Evolutionary conservation across 2,329 filamentous ascomycete genomes (phyloP), one percentile per base, ranked within the genome.

Genomic region (Colletotrichum simmondsii): DNA sequence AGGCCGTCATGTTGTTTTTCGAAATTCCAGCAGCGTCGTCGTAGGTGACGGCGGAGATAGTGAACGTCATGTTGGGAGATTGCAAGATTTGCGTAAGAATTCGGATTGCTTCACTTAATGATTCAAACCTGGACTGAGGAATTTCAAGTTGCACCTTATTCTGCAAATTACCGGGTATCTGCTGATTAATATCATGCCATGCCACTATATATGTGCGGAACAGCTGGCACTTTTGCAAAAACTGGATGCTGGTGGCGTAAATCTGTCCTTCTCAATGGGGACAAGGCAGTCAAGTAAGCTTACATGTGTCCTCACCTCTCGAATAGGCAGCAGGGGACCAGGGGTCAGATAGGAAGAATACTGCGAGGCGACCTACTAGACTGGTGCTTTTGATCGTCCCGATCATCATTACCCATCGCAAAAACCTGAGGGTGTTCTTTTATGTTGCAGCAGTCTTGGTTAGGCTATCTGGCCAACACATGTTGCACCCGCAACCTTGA

Each of bases 1-100:
- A 69, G n/a, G 49, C 66, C 16, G 46, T 49, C 60, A 65, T 57
- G 32, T 57, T 69, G 35, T 46, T 69, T 11, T 16, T 24, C 2
- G 66, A 42, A 14, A 69, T 22, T n/a, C 24, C 60, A 14, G 32
- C 32, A 5, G 66, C 60, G 26, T 69, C 59, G 1, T 46, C 49
- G 35, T 56, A 65, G 19, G 61, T 53, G 11, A 65, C 53, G 32
- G 46, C 59, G 5, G 59, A 69, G n/a, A 69, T 46, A 14, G 24
- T 64, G 32, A 46, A 69, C 8, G 59, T 8, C 66, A 56, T 65
- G 42, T 2, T 49, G n/a, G 2, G 11, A 8, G 19, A 8, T 22
- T n/a, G 19, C 3, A 49, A 49, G 42, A n/a, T 4, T n/a, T 49
- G 19, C 19, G 42, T 19, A n/a, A 7, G 8, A 11, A 4, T 49